Evolutionary conservation across 352 stramenopile genomes (phyloP).

Genomic region (Pythium diclinum): DNA sequence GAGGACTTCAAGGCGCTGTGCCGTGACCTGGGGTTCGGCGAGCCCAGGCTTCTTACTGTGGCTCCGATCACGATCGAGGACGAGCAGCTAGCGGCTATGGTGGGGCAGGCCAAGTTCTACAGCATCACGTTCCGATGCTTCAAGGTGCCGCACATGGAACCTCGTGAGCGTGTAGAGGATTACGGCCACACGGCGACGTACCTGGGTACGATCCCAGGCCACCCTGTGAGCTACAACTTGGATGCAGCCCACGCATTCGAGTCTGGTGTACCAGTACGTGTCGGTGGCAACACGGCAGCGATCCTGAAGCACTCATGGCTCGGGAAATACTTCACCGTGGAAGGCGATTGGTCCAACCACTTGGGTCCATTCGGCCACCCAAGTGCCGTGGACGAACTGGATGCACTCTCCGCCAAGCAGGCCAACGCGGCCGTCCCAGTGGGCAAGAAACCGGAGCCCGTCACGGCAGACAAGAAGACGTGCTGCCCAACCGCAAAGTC

Average conservation of each 20-base stretch:
- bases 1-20: slow-evolving; percentile 88
- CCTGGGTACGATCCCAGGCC: slow-evolving; percentile 78
- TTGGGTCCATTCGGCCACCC: slow-evolving; percentile 40
- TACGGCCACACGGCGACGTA: slow-evolving; percentile 91
- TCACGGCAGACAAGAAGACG: neutral
- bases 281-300: slow-evolving; percentile 86
- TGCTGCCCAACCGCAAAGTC: neutral
- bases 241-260: slow-evolving; percentile 79
- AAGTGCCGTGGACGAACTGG: neutral
- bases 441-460: neutral
- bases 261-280: slow-evolving; percentile 55
- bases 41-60: slow-evolving; percentile 80
- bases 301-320: slow-evolving; percentile 72
- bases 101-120: slow-evolving; percentile 81
- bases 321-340: slow-evolving; percentile 76
- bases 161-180: slow-evolving; percentile 70
- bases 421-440: neutral
- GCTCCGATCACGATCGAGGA: slow-evolving; percentile 59
- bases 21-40: slow-evolving; percentile 74
- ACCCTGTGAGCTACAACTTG: slow-evolving; percentile 49
- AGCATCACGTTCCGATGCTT: slow-evolving; percentile 88
- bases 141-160: slow-evolving; percentile 62
- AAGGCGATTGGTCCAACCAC: slow-evolving; percentile 73
- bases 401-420: neutral
- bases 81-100: slow-evolving; percentile 43